Evolutionary conservation across 1,284 basidiomycete species (phyloP).

Genomic region (Trametes versicolor): DNA sequence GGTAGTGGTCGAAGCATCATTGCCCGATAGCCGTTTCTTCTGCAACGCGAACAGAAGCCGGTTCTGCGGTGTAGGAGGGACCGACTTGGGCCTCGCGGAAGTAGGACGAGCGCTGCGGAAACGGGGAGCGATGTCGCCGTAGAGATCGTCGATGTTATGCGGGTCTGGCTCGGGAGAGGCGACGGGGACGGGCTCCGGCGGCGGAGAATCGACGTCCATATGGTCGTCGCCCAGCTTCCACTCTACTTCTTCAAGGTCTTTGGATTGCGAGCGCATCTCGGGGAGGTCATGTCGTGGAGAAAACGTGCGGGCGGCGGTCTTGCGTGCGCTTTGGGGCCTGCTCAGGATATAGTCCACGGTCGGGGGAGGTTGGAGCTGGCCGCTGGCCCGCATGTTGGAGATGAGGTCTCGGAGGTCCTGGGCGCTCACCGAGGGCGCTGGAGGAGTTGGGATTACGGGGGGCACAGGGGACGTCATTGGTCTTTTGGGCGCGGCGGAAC

Average conservation of each 20-base stretch:
- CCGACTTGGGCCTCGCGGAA: neutral
- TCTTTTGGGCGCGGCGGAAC: too few species aligned
- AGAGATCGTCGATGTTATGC: slow-evolving; percentile 29
- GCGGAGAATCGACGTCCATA: slow-evolving; percentile 20
- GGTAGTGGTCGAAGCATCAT: neutral
- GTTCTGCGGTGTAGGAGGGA: neutral
- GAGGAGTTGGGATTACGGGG: neutral
- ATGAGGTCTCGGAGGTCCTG: slow-evolving; percentile 23
- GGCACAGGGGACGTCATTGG: neutral
- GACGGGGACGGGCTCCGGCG: neutral
- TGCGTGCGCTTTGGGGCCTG: neutral
- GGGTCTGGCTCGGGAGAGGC: slow-evolving; percentile 8
- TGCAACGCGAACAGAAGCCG: slow-evolving; percentile 19
- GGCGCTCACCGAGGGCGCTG: neutral
- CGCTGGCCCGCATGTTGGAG: slow-evolving; percentile 23
- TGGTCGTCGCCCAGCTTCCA: slow-evolving; percentile 18
- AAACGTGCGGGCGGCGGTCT: neutral
- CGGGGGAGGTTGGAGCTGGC: slow-evolving; percentile 28
- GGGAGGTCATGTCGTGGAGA: neutral
- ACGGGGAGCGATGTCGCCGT: slow-evolving; percentile 26
- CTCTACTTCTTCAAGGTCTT: slow-evolving; percentile 23
- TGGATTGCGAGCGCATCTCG: slow-evolving; percentile 1
- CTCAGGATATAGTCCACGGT: slow-evolving; percentile 17
- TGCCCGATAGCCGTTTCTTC: slow-evolving; percentile 1
- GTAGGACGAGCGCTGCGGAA: slow-evolving; percentile 3